Percentiles rank a stretch among this genome's conserved stretches.
phyloP scores from a whole-genome alignment of 371 early-diverging fungal genomes.

The Nematocida sp. region DNA sequence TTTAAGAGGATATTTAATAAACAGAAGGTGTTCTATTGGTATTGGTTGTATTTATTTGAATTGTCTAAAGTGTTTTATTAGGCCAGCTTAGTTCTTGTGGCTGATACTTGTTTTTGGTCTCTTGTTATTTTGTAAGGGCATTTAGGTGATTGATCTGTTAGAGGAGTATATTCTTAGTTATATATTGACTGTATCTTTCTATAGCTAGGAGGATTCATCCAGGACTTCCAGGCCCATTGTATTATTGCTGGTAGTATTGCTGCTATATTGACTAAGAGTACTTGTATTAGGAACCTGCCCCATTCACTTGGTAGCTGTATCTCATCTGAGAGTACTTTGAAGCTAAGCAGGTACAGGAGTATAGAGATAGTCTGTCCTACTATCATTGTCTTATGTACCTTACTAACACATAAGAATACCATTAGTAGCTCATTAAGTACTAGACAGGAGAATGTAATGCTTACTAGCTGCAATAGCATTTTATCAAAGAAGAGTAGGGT shows the following conservation, averaged over 20 bases:
- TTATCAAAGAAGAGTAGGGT: slow-evolving; percentile 82
- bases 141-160: too few relatives aligned
- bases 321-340: slow-evolving; percentile 50
- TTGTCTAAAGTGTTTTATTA: background rate
- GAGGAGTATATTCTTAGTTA: slow-evolving; percentile 16
- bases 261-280: slow-evolving; percentile 28
- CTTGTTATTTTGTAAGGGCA: background rate
- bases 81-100: background rate
- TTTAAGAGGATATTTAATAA: too few relatives aligned
- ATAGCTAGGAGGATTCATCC: slow-evolving; percentile 51
- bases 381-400: slow-evolving; percentile 48
- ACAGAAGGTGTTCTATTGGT: too few relatives aligned
- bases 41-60: too few relatives aligned
- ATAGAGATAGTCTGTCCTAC: slow-evolving; percentile 52
- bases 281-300: slow-evolving; percentile 6
- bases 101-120: background rate
- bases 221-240: slow-evolving; percentile 38
- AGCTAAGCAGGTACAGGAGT: slow-evolving; percentile 52
- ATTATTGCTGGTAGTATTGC: slow-evolving; percentile 39
- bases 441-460: slow-evolving; percentile 86
- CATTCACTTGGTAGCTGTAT: slow-evolving; percentile 37
- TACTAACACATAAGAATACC: slow-evolving; percentile 75
- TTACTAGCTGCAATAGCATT: slow-evolving; percentile 85
- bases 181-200: slow-evolving; percentile 48
- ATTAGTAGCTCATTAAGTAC: slow-evolving; percentile 93